Evolutionary conservation across 2,329 filamentous ascomycete species (phyloP).

Genomic region (Colletotrichum sp.): DNA sequence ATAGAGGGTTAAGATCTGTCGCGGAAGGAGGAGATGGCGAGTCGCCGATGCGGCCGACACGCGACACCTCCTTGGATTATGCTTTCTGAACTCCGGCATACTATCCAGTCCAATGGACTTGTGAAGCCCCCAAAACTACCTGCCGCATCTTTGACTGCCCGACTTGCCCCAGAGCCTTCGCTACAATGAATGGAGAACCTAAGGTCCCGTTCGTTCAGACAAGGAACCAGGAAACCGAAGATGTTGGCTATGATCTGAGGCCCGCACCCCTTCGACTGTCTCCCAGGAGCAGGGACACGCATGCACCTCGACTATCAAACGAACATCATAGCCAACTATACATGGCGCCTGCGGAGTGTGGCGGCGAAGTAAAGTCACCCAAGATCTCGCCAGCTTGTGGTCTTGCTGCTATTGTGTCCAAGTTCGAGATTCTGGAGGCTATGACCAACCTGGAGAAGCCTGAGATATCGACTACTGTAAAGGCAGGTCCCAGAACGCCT

Average conservation of each 20-base stretch:
- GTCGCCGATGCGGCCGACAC: background rate
- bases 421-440: conserved; percentile 6
- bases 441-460: background rate
- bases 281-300: background rate
- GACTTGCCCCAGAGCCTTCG: background rate
- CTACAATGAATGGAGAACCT: background rate
- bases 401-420: conserved; percentile 11
- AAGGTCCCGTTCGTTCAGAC: background rate
- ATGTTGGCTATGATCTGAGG: background rate
- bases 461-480: background rate
- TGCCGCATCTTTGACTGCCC: background rate
- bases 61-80: background rate
- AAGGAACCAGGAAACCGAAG: background rate
- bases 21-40: background rate
- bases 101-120: background rate
- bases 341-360: background rate
- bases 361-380: background rate
- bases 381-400: background rate
- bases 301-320: background rate
- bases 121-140: background rate
- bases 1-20: background rate
- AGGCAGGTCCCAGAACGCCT: background rate
- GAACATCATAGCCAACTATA: background rate
- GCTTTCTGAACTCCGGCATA: background rate
- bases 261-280: background rate